Conservation (phyloP, 331 rosid genomes). For the Phaseolus coccineus region DNA sequence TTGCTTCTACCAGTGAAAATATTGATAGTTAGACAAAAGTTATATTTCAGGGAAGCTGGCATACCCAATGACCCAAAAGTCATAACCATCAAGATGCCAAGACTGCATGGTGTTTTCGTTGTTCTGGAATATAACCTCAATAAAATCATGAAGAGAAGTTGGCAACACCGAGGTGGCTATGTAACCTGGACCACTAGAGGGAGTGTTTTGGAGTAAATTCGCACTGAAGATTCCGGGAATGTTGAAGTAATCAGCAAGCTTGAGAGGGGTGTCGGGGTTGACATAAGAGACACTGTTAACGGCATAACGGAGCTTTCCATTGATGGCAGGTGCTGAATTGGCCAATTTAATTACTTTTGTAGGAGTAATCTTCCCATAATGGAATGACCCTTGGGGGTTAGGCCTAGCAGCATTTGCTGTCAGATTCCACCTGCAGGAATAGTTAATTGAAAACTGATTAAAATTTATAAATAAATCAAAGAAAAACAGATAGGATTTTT, state of each 20-base stretch:
- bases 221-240: conserved; percentile 77
- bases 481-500: not conserved
- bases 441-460: conserved; percentile 35
- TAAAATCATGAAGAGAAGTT: conserved; percentile 75
- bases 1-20: conserved; percentile 13
- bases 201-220: conserved; percentile 63
- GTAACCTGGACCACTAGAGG: conserved; percentile 63
- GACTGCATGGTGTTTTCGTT: conserved; percentile 83
- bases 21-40: not conserved
- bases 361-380: conserved; percentile 80
- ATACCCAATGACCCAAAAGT: conserved; percentile 97
- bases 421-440: conserved; percentile 85
- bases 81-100: conserved; percentile 96
- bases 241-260: conserved; percentile 97
- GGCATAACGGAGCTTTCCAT: conserved; percentile 84
- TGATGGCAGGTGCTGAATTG: conserved; percentile 76
- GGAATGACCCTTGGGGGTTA: conserved; percentile 98
- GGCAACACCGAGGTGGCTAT: conserved; percentile 70
- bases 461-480: conserved; percentile 27
- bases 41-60: conserved; percentile 30
- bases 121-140: conserved; percentile 94
- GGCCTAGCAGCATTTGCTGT: conserved; percentile 99
- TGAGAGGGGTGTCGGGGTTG: conserved; percentile 88
- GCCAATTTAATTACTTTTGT: conserved; percentile 71
- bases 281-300: conserved; percentile 79